A percentile compares a stretch with the other conserved stretches of the same genome.
Evolutionary conservation across 352 stramenopile genomes (phyloP).

Genomic region (Phytopythium delawarense): DNA sequence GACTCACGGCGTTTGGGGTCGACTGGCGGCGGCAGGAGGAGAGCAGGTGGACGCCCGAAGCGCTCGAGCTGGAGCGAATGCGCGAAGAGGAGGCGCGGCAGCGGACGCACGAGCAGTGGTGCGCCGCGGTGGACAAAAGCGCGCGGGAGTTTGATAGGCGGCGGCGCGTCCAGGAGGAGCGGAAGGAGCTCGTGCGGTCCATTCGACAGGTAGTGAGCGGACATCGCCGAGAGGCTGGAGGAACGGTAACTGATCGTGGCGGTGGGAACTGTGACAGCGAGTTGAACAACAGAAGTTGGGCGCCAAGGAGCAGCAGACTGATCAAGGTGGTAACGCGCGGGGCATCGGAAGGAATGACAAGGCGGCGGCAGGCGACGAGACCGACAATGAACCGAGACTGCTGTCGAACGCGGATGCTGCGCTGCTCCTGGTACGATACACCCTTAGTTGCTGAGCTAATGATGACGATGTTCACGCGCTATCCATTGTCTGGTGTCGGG

Average conservation of each 20-base stretch:
- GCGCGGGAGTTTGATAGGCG: conserved; percentile 39
- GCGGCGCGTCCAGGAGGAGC: conserved; percentile 42
- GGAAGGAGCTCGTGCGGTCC: conserved; percentile 38
- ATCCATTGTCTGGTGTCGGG: background rate
- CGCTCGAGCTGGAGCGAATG: conserved; percentile 45
- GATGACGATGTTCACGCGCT: background rate
- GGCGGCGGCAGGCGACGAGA: background rate
- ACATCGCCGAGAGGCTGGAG: background rate
- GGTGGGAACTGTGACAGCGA: background rate
- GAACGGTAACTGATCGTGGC: background rate
- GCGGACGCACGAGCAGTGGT: conserved; percentile 53
- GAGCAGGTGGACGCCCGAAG: conserved; percentile 35
- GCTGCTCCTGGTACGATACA: conserved; percentile 8
- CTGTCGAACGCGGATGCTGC: conserved; percentile 11
- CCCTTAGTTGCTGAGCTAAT: background rate
- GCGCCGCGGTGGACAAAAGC: conserved; percentile 30
- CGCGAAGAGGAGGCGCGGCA: conserved; percentile 54
- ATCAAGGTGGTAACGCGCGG: background rate
- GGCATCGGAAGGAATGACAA: background rate
- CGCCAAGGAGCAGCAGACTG: background rate
- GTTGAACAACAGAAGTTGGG: background rate
- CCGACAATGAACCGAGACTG: background rate
- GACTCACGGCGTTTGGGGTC: background rate
- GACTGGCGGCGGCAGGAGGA: conserved; percentile 24
- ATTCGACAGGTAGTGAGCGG: conserved; percentile 46